Conservation (phyloP, 2,329 filamentous ascomycete genomes). For the Diaporthe destruens region DNA sequence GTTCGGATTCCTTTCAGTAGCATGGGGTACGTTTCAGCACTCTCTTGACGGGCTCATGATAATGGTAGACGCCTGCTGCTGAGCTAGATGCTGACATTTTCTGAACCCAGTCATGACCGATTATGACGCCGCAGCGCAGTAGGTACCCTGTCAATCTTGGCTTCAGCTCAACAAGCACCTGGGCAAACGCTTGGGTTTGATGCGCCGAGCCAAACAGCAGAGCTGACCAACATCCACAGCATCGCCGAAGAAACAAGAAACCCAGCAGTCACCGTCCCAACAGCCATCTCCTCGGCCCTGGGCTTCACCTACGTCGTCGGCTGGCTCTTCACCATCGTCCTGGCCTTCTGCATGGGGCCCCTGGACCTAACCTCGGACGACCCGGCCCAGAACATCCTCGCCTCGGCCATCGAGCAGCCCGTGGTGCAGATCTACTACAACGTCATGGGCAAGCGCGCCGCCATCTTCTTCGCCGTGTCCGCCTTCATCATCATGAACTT, state of each 20-base stretch:
- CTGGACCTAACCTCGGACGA: slow-evolving; percentile 48
- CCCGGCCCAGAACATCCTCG: slow-evolving; percentile 56
- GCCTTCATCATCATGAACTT: slow-evolving; percentile 71
- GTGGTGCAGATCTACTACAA: slow-evolving; percentile 70
- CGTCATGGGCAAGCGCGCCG: slow-evolving; percentile 64
- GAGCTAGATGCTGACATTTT: neutral
- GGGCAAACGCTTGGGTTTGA: too few species aligned
- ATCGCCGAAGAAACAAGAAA: slow-evolving; percentile 62
- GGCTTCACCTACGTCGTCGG: slow-evolving; percentile 67
- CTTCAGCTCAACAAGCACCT: too few species aligned
- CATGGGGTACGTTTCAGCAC: slow-evolving; percentile 58
- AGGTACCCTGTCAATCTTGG: neutral
- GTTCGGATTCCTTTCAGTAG: slow-evolving; percentile 67
- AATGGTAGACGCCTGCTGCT: rapidly evolving
- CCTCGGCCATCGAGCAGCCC: slow-evolving; percentile 61
- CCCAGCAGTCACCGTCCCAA: slow-evolving; percentile 57
- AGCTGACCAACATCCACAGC: slow-evolving; percentile 3
- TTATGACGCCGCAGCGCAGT: slow-evolving; percentile 43
- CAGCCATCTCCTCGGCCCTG: slow-evolving; percentile 67
- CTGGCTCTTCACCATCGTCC: slow-evolving; percentile 69
- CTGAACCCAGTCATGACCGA: slow-evolving; percentile 37
- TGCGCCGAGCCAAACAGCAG: too few species aligned
- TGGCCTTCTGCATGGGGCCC: slow-evolving; percentile 67
- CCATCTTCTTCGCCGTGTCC: slow-evolving; percentile 67
- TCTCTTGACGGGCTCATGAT: rapidly evolving